Base-by-base conservation (phyloP, 1,139 yeast species). In the Taiozyma sp. region DNA sequence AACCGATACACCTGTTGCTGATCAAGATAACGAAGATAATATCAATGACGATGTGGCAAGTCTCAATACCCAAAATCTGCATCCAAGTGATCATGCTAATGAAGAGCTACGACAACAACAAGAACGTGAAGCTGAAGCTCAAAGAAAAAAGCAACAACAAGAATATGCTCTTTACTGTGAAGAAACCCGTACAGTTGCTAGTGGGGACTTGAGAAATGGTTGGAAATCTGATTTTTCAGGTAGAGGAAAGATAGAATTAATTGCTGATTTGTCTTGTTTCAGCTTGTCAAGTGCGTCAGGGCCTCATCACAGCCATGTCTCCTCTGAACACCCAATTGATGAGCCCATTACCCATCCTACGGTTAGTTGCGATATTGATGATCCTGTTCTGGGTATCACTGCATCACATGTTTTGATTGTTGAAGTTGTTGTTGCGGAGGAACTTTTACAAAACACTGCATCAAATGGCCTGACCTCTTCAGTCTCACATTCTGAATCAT, bases 351-450 rank as follows among this genome's bases (percentile, higher is more conserved):
- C 45, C 10, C 62, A 77, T 9, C 80, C 87, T 41, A 83, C 85
- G 55, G 76, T 88, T 35, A 73, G 90, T 8, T 88, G 95, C 66
- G 96, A 88, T 63, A 75, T 89, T 16, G 87, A 83, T 53, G 98
- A 91, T 63, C 87, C 95, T 1, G 81, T 81, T 5, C 70, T 85
- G 50, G 98, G 98, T 0, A 74, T 93, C 10, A 77, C 75, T 58
- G 91, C 89, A 1, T 73, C 75, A 45, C 99, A 93, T 65, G 75
- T 82, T 19, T 71, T 93, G 47, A 80, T 89, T 6, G 81, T 91
- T 42, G 99, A 93, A 67, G 79, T 89, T 51, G 88, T 91, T n/a
- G 90, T 93, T 43, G 96, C 96, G 1, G 99, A 93, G 68, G 99
- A 93, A 63, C 63, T 83, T 11, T 68, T 85, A 37, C 84, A 78